These are phyloP conservation scores for Metahyphopichia silvanorum DNA, from an alignment of 805 yeast species.

Conservation along the genomic window DNA sequence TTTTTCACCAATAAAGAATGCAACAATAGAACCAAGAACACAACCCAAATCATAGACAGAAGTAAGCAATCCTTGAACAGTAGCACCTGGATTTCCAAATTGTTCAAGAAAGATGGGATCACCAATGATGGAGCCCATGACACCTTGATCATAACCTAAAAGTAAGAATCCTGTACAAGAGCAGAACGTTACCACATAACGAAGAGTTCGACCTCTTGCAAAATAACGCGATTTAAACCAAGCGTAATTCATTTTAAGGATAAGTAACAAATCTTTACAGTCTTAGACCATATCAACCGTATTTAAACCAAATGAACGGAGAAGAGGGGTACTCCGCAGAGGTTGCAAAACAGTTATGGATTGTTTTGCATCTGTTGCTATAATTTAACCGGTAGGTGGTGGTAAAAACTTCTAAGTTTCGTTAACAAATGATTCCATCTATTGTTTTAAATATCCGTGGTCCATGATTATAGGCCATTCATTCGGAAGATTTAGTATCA, in stretches of 20 bases:
- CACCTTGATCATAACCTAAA: slow-evolving; percentile 8
- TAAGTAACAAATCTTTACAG: background rate
- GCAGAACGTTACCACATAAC: slow-evolving; percentile 8
- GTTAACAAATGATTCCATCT: background rate
- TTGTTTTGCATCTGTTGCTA: too few relatives aligned
- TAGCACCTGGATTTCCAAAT: slow-evolving; percentile 7
- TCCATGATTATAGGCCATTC: background rate
- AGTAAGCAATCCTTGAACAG: slow-evolving; percentile 4
- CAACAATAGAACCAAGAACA: slow-evolving; percentile 4
- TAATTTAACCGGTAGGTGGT: too few relatives aligned
- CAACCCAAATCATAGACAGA: slow-evolving; percentile 7
- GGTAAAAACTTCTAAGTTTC: too few relatives aligned
- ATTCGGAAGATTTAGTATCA: too few relatives aligned
- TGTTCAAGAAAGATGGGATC: background rate
- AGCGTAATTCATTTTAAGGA: background rate
- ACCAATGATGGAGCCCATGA: slow-evolving; percentile 8
- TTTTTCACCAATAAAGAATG: slow-evolving; percentile 1
- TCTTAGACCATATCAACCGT: too few relatives aligned
- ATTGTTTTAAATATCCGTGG: background rate
- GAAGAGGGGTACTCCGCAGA: too few relatives aligned
- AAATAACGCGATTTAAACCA: slow-evolving; percentile 1
- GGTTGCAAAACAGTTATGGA: too few relatives aligned
- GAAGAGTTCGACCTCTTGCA: slow-evolving; percentile 5
- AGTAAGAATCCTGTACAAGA: slow-evolving; percentile 8
- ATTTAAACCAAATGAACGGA: too few relatives aligned